Conservation (phyloP, 1,139 yeast genomes). For the Kodamaea fungicola region DNA sequence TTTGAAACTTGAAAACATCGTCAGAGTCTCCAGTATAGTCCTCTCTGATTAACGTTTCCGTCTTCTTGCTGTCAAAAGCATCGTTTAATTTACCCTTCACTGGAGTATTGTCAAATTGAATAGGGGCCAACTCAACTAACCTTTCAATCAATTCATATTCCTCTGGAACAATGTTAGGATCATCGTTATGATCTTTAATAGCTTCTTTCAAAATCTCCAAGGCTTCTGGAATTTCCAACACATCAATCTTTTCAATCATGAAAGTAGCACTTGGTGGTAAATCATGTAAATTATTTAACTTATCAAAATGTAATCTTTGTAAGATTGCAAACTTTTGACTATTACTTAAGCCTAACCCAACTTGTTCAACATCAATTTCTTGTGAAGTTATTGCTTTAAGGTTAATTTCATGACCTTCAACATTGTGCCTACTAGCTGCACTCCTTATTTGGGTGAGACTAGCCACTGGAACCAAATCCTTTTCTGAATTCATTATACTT, state of each 20-base stretch:
- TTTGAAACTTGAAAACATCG: too few relatives aligned
- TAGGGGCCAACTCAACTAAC: slow-evolving; percentile 7
- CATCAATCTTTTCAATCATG: slow-evolving; percentile 20
- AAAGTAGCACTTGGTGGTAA: slow-evolving; percentile 25
- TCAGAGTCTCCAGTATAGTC: too few relatives aligned
- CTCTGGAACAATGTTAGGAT: slow-evolving; percentile 21
- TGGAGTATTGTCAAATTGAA: too few relatives aligned
- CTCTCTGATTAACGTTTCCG: too few relatives aligned
- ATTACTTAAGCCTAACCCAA: slow-evolving; percentile 24
- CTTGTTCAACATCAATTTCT: slow-evolving; percentile 21
- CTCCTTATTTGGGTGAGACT: slow-evolving; percentile 2
- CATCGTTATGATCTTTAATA: slow-evolving; percentile 18
- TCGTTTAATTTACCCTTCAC: too few relatives aligned
- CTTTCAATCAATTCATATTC: slow-evolving; percentile 12
- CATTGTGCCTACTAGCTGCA: slow-evolving; percentile 6
- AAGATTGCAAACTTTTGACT: slow-evolving; percentile 26
- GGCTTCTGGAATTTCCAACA: slow-evolving; percentile 14
- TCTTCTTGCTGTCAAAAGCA: too few relatives aligned
- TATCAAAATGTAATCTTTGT: slow-evolving; percentile 25
- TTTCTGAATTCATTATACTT: too few relatives aligned
- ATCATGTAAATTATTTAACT: slow-evolving; percentile 24
- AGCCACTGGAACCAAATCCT: too few relatives aligned
- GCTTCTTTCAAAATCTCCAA: slow-evolving; percentile 17
- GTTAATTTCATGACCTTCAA: slow-evolving; percentile 12
- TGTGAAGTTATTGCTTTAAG: slow-evolving; percentile 12